phyloP scores from a whole-genome alignment of 495 filamentous ascomycete species.

The Cercophora sp. region DNA sequence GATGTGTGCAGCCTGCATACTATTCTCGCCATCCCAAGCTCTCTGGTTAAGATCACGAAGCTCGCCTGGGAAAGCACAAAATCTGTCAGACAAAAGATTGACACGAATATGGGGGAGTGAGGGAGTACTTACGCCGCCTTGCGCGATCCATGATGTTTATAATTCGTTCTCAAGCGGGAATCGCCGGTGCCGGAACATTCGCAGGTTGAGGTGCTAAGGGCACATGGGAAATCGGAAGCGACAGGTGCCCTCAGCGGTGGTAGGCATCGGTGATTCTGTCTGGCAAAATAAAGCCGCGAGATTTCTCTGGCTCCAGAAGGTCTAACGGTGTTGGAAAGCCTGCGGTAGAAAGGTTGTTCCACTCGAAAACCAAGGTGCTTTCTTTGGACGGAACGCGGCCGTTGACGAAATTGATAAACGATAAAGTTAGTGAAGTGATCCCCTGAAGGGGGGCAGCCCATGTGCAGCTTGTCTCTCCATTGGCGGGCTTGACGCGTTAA shows the following conservation, averaged over 20 bases:
- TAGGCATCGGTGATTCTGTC: constrained; percentile 43
- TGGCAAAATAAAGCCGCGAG: constrained; percentile 1
- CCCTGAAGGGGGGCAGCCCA: constrained; percentile 1
- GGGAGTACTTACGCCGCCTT: constrained; percentile 64
- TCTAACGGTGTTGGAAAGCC: background rate
- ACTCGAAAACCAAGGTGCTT: constrained; percentile 8
- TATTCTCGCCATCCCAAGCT: constrained; percentile 83
- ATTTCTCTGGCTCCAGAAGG: background rate
- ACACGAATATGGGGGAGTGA: background rate
- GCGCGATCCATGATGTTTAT: constrained; percentile 69
- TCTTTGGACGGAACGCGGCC: constrained; percentile 11
- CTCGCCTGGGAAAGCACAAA: constrained; percentile 57
- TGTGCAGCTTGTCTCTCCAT: too few relatives aligned
- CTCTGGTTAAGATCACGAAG: constrained; percentile 80
- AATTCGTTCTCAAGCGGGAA: constrained; percentile 9
- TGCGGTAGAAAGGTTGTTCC: constrained; percentile 6
- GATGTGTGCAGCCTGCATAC: constrained; percentile 42
- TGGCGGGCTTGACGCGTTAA: background rate
- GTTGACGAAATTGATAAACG: constrained; percentile 28
- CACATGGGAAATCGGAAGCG: constrained; percentile 42
- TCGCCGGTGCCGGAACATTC: constrained; percentile 36
- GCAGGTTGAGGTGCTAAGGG: constrained; percentile 42
- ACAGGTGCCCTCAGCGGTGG: constrained; percentile 39
- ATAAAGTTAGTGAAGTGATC: constrained; percentile 18
- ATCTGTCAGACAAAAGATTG: background rate